Base-by-base conservation (phyloP, 768 basidiomycete genomes). In the Ramaria rubella region DNA sequence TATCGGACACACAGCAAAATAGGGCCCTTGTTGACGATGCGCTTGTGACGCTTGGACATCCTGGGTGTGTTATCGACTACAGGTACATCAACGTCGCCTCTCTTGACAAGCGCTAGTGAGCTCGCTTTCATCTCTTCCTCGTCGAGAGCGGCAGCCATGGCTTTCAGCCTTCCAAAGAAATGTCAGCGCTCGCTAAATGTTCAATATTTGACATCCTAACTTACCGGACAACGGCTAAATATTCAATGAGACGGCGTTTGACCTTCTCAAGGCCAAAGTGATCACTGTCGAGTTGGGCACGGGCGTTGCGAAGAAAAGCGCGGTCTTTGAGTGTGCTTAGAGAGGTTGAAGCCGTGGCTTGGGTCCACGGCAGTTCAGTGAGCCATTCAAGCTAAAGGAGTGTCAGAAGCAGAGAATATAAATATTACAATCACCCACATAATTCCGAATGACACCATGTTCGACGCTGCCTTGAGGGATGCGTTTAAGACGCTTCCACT, bases 261-360 rank as follows among this genome's bases (percentile, higher is more conserved):
- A 97, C 86, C 68, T 89, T 90, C 57, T 94, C 90, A 17, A 97
- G 75, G 1, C 94, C 94, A 63, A 85, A 95, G 68, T 97, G 94
- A 58, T 95, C 94, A 12, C 82, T 77, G 62, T 97, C 93, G 8
- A 97, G 81, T 65, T 90, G 91, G 21, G 74, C 74, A 23, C 88
- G 83, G 26, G 94, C 91, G 34, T 77, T 79, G 27, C 76, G 59
- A 26, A 92, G 76, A 74, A 90, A 90, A 4, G 78, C 72, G 24
- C 72, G 73, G 60, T 82, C 78, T 58, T 73, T 72, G 40, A 87
- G 67, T 1, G 66, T 66, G 19, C 72, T 74, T 14, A 70, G 61
- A 55, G 67, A 49, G 1, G 54, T 54, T n/a, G 65, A 59, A 58
- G 60, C 49, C 12, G 65, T 50, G 23, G 66, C 23, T 59, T 79